phyloP scores from a whole-genome alignment of 768 basidiomycete species.

The Tricholoma bakamatsutake region DNA sequence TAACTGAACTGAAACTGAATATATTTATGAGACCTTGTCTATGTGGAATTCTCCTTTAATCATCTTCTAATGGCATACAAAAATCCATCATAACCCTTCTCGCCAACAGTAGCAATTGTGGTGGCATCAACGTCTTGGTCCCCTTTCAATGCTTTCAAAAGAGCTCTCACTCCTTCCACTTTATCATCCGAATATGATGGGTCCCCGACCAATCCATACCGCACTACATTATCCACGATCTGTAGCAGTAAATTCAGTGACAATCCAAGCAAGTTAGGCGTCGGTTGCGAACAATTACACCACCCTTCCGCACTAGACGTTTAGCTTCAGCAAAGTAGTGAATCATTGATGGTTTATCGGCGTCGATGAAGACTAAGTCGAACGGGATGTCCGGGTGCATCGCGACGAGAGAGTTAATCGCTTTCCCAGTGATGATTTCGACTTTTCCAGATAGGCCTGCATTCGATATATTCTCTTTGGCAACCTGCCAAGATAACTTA shows the following conservation, averaged over 20 bases:
- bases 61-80: slow-evolving; percentile 40
- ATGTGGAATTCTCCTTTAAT: background rate
- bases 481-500: slow-evolving; percentile 36
- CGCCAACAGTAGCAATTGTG: slow-evolving; percentile 43
- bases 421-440: slow-evolving; percentile 46
- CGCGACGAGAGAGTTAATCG: slow-evolving; percentile 41
- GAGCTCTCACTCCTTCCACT: slow-evolving; percentile 40
- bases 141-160: slow-evolving; percentile 40
- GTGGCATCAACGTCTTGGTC: slow-evolving; percentile 48
- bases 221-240: slow-evolving; percentile 62
- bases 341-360: slow-evolving; percentile 53
- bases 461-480: slow-evolving; percentile 47
- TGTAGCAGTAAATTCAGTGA: slow-evolving; percentile 12
- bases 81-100: slow-evolving; percentile 51
- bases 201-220: slow-evolving; percentile 41
- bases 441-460: slow-evolving; percentile 48
- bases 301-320: slow-evolving; percentile 51
- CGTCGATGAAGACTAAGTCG: slow-evolving; percentile 70
- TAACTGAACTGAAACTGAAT: background rate
- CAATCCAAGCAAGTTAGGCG: background rate
- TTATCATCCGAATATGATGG: slow-evolving; percentile 25
- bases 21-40: background rate
- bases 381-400: slow-evolving; percentile 46
- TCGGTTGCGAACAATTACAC: slow-evolving; percentile 48
- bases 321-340: slow-evolving; percentile 58